Conservation (phyloP, 2,329 filamentous ascomycete genomes). For the Exserohilum rostratum region DNA sequence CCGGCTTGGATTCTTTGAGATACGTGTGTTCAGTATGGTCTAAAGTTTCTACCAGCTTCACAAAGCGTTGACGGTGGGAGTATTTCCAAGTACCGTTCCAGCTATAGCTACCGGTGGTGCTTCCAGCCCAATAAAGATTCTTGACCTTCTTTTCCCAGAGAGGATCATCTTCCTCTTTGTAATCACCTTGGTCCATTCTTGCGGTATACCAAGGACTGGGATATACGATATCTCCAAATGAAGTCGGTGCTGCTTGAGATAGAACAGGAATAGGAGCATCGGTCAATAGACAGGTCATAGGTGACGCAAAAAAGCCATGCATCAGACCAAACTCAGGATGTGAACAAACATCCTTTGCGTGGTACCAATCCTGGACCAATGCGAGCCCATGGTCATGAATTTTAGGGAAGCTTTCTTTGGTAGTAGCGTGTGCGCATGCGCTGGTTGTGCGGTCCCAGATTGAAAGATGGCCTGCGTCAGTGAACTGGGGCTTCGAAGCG, state of each 20-base stretch:
- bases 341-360: conserved; percentile 15
- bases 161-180: conserved; percentile 51
- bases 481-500: conserved; percentile 4
- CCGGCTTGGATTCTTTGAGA: not conserved
- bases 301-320: conserved; percentile 56
- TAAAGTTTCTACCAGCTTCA: conserved; percentile 44
- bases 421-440: not conserved
- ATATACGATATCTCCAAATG: conserved; percentile 57
- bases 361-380: conserved; percentile 5
- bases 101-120: conserved; percentile 58
- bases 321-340: conserved; percentile 47
- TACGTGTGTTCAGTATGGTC: conserved; percentile 14
- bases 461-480: conserved; percentile 1
- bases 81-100: conserved; percentile 47
- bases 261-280: conserved; percentile 55
- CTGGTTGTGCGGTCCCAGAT: conserved; percentile 8
- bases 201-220: conserved; percentile 59
- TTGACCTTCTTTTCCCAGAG: conserved; percentile 59
- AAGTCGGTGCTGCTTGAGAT: conserved; percentile 53
- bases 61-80: conserved; percentile 56
- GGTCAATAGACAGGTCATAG: conserved; percentile 52
- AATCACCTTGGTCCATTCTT: conserved; percentile 48
- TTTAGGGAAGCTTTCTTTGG: not conserved
- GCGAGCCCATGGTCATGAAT: conserved; percentile 7
- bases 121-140: conserved; percentile 64